phyloP scores from a whole-genome alignment of 345 rosid species.

The Lumnitzera littorea region DNA sequence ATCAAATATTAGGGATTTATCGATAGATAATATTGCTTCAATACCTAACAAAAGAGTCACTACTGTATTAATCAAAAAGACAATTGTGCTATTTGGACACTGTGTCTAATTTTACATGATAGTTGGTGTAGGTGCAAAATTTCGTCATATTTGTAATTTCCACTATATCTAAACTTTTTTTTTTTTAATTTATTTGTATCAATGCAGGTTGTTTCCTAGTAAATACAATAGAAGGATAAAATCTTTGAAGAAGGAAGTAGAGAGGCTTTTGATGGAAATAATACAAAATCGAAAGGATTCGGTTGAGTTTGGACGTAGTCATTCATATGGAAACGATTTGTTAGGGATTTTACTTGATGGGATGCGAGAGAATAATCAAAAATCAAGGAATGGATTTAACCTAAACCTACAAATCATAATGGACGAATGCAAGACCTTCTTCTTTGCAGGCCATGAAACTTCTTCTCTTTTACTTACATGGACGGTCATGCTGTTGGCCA shows the following conservation, averaged over 20 bases:
- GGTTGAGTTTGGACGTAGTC: constrained; percentile 62
- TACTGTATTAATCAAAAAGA: too few species aligned
- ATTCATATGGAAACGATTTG: constrained; percentile 67
- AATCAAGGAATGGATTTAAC: constrained; percentile 18
- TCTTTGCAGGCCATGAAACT: constrained; percentile 43
- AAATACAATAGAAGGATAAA: constrained; percentile 78
- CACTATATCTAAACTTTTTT: too few species aligned
- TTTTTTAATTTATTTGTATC: neutral
- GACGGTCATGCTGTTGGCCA: constrained; percentile 43
- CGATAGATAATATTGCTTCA: too few species aligned
- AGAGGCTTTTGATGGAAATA: constrained; percentile 69
- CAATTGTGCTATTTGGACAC: too few species aligned
- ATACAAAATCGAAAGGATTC: constrained; percentile 57
- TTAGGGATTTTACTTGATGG: constrained; percentile 64
- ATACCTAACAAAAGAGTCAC: too few species aligned
- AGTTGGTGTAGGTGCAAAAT: too few species aligned
- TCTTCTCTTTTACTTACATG: constrained; percentile 41
- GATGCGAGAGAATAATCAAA: constrained; percentile 34
- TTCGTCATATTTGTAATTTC: too few species aligned
- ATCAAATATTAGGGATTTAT: too few species aligned
- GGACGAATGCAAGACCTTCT: constrained; percentile 61
- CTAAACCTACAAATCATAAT: constrained; percentile 51
- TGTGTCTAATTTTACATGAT: too few species aligned
- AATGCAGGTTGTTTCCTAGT: constrained; percentile 69
- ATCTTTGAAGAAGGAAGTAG: constrained; percentile 65